These are phyloP conservation scores for Leccinum truebloodii DNA, from an alignment of 768 basidiomycete species.

Conservation along the genomic window DNA sequence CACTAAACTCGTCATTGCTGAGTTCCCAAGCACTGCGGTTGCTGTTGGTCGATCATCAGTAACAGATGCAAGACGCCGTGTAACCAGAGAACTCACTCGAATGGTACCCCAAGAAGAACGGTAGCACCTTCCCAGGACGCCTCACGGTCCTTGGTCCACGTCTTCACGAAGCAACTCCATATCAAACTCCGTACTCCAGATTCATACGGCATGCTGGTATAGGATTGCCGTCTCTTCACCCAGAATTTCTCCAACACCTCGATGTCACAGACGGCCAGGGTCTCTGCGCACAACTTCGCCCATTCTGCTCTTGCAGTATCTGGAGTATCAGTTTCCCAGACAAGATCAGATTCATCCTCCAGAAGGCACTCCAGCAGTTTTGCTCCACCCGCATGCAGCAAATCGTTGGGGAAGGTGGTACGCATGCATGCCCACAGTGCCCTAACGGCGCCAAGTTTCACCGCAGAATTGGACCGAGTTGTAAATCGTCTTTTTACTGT, in stretches of 20 bases:
- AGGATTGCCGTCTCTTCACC: constrained; percentile 30
- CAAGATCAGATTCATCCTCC: constrained; percentile 46
- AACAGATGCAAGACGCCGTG: constrained; percentile 6
- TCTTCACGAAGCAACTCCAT: constrained; percentile 58
- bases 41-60: constrained; percentile 24
- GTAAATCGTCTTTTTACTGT: constrained; percentile 6
- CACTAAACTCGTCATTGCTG: constrained; percentile 49
- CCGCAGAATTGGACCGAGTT: constrained; percentile 40
- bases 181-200: constrained; percentile 46
- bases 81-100: constrained; percentile 47
- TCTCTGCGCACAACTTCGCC: constrained; percentile 61
- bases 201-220: constrained; percentile 34
- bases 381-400: constrained; percentile 46
- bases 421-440: constrained; percentile 58
- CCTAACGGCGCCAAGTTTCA: constrained; percentile 59
- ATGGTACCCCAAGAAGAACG: constrained; percentile 58
- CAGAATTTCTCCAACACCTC: constrained; percentile 57
- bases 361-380: constrained; percentile 51
- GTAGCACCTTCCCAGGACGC: constrained; percentile 56
- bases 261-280: constrained; percentile 47
- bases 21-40: constrained; percentile 52
- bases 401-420: constrained; percentile 40
- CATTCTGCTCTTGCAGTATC: constrained; percentile 54
- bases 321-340: constrained; percentile 42
- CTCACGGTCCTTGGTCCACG: constrained; percentile 51